Percentiles rank a stretch among this genome's conserved stretches.
Conservation (phyloP, 331 rosid species). For the Phaseolus coccineus region DNA sequence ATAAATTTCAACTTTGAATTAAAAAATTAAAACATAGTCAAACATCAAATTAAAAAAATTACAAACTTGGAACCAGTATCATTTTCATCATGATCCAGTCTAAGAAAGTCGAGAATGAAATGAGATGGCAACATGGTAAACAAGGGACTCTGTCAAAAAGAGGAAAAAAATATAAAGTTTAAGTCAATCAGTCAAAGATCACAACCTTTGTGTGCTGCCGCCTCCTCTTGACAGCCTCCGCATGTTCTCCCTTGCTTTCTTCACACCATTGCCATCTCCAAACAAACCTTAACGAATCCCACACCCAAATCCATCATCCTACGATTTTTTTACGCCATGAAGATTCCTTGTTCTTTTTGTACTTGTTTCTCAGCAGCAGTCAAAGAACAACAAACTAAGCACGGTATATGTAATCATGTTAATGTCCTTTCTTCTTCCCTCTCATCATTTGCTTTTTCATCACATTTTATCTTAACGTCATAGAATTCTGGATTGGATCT, state of each 20-base stretch:
- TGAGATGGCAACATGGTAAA: background rate
- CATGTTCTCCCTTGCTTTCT: background rate
- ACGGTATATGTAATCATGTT: conserved; percentile 51
- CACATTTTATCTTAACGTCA: background rate
- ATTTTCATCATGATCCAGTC: background rate
- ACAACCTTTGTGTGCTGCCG: background rate
- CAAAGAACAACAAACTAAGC: conserved; percentile 39
- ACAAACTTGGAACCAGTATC: background rate
- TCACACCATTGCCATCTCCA: background rate
- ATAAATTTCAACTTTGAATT: background rate
- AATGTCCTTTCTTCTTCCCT: background rate
- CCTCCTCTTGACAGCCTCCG: background rate
- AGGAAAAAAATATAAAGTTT: too few relatives aligned
- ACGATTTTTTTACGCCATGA: conserved; percentile 49
- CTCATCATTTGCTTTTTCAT: background rate
- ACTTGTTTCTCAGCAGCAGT: conserved; percentile 52
- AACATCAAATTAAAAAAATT: background rate
- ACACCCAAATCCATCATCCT: background rate
- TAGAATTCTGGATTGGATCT: conserved; percentile 10
- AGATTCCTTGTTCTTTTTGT: conserved; percentile 46
- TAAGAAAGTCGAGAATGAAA: background rate
- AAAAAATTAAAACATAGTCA: background rate
- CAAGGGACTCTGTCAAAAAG: background rate
- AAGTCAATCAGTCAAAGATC: background rate
- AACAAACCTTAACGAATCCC: conserved; percentile 13